Evolutionary conservation across 108 stramenopile genomes (phyloP).

Genomic region (Stephanodiscus minutulus): DNA sequence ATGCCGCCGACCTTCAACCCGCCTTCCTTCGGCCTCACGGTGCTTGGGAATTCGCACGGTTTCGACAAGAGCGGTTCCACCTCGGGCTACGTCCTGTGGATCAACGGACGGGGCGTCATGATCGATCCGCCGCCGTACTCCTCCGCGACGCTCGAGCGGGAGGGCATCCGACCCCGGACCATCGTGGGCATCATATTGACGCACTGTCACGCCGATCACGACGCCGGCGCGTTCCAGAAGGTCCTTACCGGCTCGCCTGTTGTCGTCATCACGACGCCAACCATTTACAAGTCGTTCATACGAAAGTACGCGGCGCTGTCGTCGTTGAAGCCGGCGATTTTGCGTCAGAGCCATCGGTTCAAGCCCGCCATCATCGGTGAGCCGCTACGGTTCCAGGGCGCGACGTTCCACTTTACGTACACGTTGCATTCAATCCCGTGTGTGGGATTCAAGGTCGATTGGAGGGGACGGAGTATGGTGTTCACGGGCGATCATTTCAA

Average conservation of each 20-base stretch:
- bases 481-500: constrained; percentile 95
- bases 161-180: constrained; percentile 84
- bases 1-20: constrained; percentile 79
- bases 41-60: constrained; percentile 92
- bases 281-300: constrained; percentile 94
- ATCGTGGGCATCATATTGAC: constrained; percentile 94
- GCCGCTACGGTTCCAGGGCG: constrained; percentile 84
- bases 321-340: constrained; percentile 76
- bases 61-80: constrained; percentile 93
- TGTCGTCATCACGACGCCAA: constrained; percentile 90
- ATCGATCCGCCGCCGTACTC: constrained; percentile 95
- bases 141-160: constrained; percentile 81
- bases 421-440: constrained; percentile 93
- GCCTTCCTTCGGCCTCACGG: constrained; percentile 93
- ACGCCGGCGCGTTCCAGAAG: constrained; percentile 95
- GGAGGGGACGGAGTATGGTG: constrained; percentile 87
- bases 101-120: constrained; percentile 94
- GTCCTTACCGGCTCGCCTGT: constrained; percentile 87
- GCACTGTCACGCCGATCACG: constrained; percentile 95
- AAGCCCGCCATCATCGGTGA: constrained; percentile 90
- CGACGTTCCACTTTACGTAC: constrained; percentile 90
- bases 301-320: constrained; percentile 93
- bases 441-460: constrained; percentile 89
- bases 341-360: constrained; percentile 82
- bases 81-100: constrained; percentile 94